Conservation (phyloP, 805 yeast genomes). For the Nakazawaea wickerhamii region DNA sequence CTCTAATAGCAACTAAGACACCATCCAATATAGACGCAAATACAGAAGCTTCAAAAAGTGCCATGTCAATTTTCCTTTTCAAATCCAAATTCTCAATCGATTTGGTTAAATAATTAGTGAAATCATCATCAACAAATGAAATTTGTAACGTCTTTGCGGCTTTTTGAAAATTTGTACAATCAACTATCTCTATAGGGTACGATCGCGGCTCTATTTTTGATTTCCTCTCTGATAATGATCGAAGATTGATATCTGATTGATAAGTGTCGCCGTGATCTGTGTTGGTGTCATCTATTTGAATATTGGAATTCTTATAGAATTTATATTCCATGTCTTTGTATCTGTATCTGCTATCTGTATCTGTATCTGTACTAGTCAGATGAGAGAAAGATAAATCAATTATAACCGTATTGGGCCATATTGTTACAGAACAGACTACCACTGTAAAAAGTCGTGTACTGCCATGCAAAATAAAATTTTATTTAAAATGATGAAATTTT, state of each 20-base stretch:
- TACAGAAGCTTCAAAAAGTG: conserved; percentile 48
- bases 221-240: conserved; percentile 14
- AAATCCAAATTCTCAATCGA: conserved; percentile 28
- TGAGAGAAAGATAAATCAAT: too few species aligned
- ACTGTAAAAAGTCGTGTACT: too few species aligned
- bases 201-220: conserved; percentile 12
- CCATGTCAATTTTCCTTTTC: conserved; percentile 39
- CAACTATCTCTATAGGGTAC: conserved; percentile 19
- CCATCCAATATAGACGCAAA: conserved; percentile 48
- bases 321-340: conserved; percentile 8
- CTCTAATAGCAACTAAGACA: conserved; percentile 45
- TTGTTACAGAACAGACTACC: too few species aligned
- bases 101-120: conserved; percentile 44
- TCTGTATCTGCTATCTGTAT: not conserved
- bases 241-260: conserved; percentile 11
- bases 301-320: conserved; percentile 12
- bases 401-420: too few species aligned
- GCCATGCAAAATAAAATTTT: too few species aligned
- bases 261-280: conserved; percentile 6
- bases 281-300: conserved; percentile 11
- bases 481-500: too few species aligned
- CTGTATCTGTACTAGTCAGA: too few species aligned
- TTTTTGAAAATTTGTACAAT: conserved; percentile 41
- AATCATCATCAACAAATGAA: conserved; percentile 51
- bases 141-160: conserved; percentile 49